Evolutionary conservation across 2,329 filamentous ascomycete genomes (phyloP), one percentile per base, ranked within the genome.

Genomic region (Pseudocercospora musae): DNA sequence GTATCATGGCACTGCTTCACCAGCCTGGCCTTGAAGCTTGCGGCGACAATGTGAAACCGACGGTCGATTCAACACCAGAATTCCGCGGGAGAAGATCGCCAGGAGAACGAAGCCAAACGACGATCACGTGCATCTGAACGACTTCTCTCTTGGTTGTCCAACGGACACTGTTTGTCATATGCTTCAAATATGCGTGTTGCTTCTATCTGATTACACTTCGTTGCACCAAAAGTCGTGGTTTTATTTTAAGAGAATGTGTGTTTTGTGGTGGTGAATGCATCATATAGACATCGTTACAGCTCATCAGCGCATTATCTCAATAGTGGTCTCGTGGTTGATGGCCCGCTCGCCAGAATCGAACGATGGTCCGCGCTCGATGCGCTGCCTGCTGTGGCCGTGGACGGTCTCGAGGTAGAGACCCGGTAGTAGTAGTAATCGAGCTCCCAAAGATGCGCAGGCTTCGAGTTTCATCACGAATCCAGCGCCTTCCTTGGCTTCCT

Each of bases 251-350:
- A 25, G 48, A 52, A 37, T 25, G 33, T 57, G 54, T 57, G 33
- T 23, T n/a, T 40, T 21, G 27, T 56, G 37, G 27, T 56, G 37
- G 27, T 29, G 54, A 25, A 48, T 46, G 55, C 20, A 48, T 57
- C 20, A 48, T 57, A 57, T 48, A 37, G 40, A 57, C 55, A 48
- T 48, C 42, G 55, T 46, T 29, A 57, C 55, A 57, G 55, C 55
- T 54, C 52, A 23, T 40, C 52, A 54, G 52, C 18, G n/a, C 25
- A 40, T 7, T 31, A 29, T 52, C 37, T 40, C 21, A 52, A 29
- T 29, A 52, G 25, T 40, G 37, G 37, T 40, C 18, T 23, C 15
- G 21, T 25, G 20, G 15, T 25, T 25, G 15, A 25, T 10, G 15
- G 15, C 23, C 13, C 44, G 1, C 25, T 10, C 20, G 55, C 55